Base-by-base conservation (phyloP, 441 rosid genomes). In the Croton laevigatus region DNA sequence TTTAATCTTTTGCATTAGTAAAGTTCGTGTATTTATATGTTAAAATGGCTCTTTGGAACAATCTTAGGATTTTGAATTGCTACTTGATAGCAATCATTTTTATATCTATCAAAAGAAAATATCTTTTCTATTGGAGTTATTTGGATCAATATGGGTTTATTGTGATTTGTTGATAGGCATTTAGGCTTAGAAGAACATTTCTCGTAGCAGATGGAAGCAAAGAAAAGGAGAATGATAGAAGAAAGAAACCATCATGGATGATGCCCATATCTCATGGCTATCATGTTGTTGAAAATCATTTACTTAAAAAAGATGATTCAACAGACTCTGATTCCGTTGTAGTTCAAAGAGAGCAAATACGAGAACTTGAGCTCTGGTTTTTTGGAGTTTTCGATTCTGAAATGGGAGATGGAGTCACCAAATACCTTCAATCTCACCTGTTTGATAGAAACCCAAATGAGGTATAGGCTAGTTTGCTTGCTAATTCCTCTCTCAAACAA, bases 311-410 rank as follows among this genome's bases (percentile, higher is more conserved):
- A n/a, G 48, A 37, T 6, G 75, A 65, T 53, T 82, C 63, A 14
- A 63, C 76, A 0, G 82, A 77, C 22, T 55, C 64, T 1, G 91
- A 81, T 68, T 80, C 82, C 0, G 82, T 88, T 62, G 80, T 87
- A 62, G 82, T 90, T n/a, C 94, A 90, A 55, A 86, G 90, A 77
- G 93, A 90, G 75, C 88, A 82, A 65, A 75, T 83, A 44, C 82
- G 85, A 59, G 88, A 85, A 65, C 67, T 80, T 14, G 96, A 90
- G 78, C 23, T 90, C 62, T 87, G 96, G 93, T 74, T 86, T 8
- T 92, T 90, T 16, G 94, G 90, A 51, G 80, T 87, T n/a, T 87
- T 80, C 0, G 85, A 87, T 76, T 69, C 75, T 45, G 79, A 59
- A 46, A 73, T 79, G 44, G 91, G 93, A 3, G 87, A 86, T 59